A percentile compares a stretch with the other conserved stretches of the same genome.
Conservation (phyloP, 441 rosid species). For the Metrosideros polymorpha region DNA sequence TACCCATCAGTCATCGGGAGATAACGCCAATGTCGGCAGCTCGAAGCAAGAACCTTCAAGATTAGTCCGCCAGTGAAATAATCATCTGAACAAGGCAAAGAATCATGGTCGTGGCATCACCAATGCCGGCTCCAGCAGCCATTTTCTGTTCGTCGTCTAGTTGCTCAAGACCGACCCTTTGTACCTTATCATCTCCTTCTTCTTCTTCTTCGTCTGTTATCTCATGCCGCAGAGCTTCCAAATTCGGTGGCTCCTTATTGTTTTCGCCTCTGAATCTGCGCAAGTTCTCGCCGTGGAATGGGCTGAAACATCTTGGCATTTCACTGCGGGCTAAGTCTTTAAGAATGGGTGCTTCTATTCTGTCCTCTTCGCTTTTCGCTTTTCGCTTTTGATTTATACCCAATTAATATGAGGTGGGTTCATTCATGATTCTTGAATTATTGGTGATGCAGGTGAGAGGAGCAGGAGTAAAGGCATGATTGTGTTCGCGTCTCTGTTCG, state of each 20-base stretch:
- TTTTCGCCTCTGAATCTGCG: background rate
- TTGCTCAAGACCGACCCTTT: background rate
- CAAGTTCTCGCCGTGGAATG: slow-evolving; percentile 6
- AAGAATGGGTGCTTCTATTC: background rate
- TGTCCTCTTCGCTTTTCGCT: background rate
- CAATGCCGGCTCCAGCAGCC: background rate
- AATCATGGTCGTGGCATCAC: background rate
- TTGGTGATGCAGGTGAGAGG: slow-evolving; percentile 32
- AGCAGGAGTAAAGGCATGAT: slow-evolving; percentile 27
- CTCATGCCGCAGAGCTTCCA: background rate
- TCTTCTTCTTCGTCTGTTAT: background rate
- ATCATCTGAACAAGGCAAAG: background rate
- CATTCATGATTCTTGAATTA: background rate
- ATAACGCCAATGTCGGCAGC: background rate
- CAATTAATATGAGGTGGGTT: background rate
- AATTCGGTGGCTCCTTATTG: background rate
- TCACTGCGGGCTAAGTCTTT: background rate
- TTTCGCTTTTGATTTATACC: background rate
- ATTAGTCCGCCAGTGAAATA: background rate
- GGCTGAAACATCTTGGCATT: slow-evolving; percentile 1
- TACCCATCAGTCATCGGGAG: background rate
- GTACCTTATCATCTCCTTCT: background rate
- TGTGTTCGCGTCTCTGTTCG: slow-evolving; percentile 76
- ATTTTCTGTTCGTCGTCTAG: background rate
- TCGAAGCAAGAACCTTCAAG: background rate